Evolutionary conservation across 2,329 filamentous ascomycete genomes (phyloP), one percentile per base, ranked within the genome.

Genomic region (Penicillium sp.): DNA sequence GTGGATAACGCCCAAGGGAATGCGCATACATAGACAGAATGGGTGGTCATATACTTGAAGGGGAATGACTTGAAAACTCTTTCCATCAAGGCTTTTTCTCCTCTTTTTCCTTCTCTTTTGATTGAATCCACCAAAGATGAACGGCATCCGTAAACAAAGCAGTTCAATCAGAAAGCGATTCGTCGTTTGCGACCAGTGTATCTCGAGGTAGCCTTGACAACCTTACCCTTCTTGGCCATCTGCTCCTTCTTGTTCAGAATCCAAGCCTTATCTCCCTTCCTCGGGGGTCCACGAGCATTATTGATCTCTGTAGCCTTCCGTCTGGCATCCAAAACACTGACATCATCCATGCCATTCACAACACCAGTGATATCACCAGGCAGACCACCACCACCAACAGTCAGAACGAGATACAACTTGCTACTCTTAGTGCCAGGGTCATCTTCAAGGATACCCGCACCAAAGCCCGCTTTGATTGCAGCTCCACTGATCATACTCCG

Each of bases 361-460:
- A 96, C 89, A 6, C 90, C 89, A 0, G 92, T 97, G 61, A 99
- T 97, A 70, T 96, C 92, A 9, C 80, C 81, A 41, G 77, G 70
- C 45, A 83, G 57, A 45, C 84, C 82, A 9, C 89, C 88, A 1
- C 84, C 85, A 31, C 93, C 94, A 1, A 96, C 94, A 0, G 91
- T 97, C 31, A 99, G 78, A 0, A 99, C 93, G 2, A 99, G 81
- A 72, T 99, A 99, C n/a, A 95, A 80, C 80, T 99, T 99, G 64
- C 88, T 86, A 70, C 92, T 97, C 82, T 99, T 99, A 36, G 94
- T 99, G 41, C 91, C 93, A 0, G 90, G 90, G 72, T 97, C 93
- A 74, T 99, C 94, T 74, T 97, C 93, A 45, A 99, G 79, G 33
- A 99, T 83, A 77, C 94, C 94, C 0, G 94, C 94, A 45, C 94